Base-by-base conservation (phyloP, 1,139 yeast genomes). In the Tardiomyces depauwii region DNA sequence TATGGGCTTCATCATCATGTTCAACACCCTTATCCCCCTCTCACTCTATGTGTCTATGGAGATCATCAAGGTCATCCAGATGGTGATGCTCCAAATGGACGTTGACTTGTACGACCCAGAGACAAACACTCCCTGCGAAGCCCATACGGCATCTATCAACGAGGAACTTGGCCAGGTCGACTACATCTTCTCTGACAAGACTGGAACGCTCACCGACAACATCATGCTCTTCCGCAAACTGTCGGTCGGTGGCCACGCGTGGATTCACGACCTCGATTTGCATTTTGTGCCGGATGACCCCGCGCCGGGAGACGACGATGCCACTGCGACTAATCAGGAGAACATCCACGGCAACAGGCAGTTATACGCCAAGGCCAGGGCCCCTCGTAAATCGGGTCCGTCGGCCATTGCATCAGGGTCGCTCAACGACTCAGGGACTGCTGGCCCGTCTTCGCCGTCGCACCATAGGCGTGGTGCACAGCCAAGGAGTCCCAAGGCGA, bases 141-240 rank as follows among this genome's bases (percentile, higher is more conserved):
- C 96, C 0, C 82, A 89, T 58, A 89, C 98, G 0, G 95, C 97
- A 0, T 86, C 97, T 0, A 88, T 91, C 55, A 74, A 91, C 54
- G 99, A 93, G 61, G 98, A 93, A 64, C 70, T 93, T 55, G 99
- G 99, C 2, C 99, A 93, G 62, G 97, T 93, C 0, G 82, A 95
- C 45, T 89, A 89, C 58, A 76, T 93, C 4, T 93, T 93, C 62
- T 85, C 95, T 53, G 99, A 93, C 63, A 93, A 93, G 63, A 93
- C 98, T 0, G 99, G 99, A 12, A 93, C 98, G 0, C 72, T 93
- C 50, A 93, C 99, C 0, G 96, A 88, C 58, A 88, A 88, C 60
- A 67, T 78, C 55, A 88, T 88, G 96, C 68, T 87, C 25, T 88
- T 88, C 60, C 72, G 95, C 44, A 87, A 86, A 57, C 76, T 88